Evolutionary conservation across 2,329 filamentous ascomycete species (phyloP).

Genomic region (Neophaeococcomyces aloes): DNA sequence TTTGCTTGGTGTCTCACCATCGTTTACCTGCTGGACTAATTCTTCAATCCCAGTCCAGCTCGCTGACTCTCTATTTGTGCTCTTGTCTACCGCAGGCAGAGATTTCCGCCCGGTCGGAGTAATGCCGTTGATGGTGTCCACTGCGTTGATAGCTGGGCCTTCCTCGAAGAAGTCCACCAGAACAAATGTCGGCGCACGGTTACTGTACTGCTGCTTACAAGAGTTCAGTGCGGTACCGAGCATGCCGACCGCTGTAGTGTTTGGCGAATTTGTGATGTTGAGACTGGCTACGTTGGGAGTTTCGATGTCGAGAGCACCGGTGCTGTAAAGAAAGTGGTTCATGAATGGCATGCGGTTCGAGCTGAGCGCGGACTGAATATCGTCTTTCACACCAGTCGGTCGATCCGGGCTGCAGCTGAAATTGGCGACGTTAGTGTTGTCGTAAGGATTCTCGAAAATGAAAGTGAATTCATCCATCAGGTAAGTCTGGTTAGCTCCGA

Average conservation of each 20-base stretch:
- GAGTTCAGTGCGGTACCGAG: constrained; percentile 38
- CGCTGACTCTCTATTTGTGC: constrained; percentile 19
- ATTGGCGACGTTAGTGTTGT: constrained; percentile 49
- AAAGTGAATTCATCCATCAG: constrained; percentile 35
- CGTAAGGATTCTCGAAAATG: constrained; percentile 63
- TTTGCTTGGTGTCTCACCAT: constrained; percentile 29
- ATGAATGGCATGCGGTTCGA: constrained; percentile 57
- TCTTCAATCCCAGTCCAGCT: constrained; percentile 30
- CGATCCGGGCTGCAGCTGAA: constrained; percentile 66
- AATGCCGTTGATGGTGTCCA: constrained; percentile 56
- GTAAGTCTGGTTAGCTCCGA: constrained; percentile 32
- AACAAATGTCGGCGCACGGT: constrained; percentile 54
- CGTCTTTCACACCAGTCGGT: constrained; percentile 43
- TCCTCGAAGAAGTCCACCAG: constrained; percentile 73
- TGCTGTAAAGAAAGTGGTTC: constrained; percentile 62
- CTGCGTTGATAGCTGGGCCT: constrained; percentile 57
- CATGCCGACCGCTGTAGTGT: constrained; percentile 41
- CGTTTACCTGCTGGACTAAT: constrained; percentile 29
- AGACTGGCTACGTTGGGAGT: constrained; percentile 53
- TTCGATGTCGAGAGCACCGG: constrained; percentile 43
- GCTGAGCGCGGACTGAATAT: constrained; percentile 41
- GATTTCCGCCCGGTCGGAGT: constrained; percentile 30
- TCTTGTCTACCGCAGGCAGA: constrained; percentile 24
- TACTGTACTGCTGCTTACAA: constrained; percentile 47
- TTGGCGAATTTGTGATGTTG: constrained; percentile 54